These are phyloP conservation scores for Pouteria glomerata DNA, from an alignment of 148 eudicot species.

Conservation along the genomic window DNA sequence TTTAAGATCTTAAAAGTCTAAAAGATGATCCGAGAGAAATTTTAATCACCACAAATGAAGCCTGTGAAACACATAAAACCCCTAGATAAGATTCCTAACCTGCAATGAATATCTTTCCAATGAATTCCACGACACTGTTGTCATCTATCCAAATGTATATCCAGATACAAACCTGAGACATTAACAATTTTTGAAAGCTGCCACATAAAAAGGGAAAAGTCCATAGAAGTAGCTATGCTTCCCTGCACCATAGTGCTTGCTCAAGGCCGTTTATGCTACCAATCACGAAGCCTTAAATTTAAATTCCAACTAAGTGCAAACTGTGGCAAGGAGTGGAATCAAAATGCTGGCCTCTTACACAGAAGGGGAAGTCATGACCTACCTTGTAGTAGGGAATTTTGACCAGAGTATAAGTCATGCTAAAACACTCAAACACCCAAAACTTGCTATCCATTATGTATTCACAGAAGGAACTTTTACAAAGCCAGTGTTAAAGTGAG, in stretches of 20 bases:
- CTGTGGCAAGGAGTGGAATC: background rate
- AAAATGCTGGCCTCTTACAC: background rate
- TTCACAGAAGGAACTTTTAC: background rate
- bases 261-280: conserved; percentile 1
- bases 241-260: background rate
- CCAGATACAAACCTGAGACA: conserved; percentile 71
- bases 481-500: background rate
- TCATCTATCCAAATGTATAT: conserved; percentile 63
- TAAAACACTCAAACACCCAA: background rate
- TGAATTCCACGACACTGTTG: conserved; percentile 41
- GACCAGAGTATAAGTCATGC: background rate
- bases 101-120: conserved; percentile 81
- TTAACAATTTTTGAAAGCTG: background rate
- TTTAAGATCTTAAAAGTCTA: too few species aligned
- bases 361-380: background rate
- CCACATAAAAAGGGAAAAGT: background rate
- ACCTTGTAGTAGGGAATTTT: background rate
- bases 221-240: background rate
- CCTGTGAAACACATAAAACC: background rate
- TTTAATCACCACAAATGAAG: conserved; percentile 5
- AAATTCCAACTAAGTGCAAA: background rate
- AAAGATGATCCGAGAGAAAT: background rate
- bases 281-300: background rate
- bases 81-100: conserved; percentile 33
- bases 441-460: background rate